Evolutionary conservation across 352 stramenopile species (phyloP), one percentile per base, ranked within the genome.

Genomic region (Globisporangium takayamanum): DNA sequence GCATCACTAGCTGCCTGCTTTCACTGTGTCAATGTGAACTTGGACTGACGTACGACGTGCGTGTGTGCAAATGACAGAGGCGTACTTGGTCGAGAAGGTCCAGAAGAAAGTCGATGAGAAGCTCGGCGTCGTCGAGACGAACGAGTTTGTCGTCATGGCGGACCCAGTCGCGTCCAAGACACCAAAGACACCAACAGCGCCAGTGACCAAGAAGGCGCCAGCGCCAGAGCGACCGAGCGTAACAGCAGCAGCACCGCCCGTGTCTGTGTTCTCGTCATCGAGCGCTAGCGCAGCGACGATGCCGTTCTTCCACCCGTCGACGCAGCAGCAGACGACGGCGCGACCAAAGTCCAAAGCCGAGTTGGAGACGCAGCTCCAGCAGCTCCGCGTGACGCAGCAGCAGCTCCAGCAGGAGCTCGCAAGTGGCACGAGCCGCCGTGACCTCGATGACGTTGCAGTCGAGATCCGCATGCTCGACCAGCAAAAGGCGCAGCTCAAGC

Each of bases 31-130:
- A 14, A 45, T 4, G 1, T 39, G 33, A 2, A 12, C 33, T 14
- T 12, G 33, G 33, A 39, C 33, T 39, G 33, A 46, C 18, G 41
- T n/a, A n/a, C 18, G 28, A 20, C 39, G 16, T 45, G 41, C 8
- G 4, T 15, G 33, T 37, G 11, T n/a, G 26, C 47, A 14, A 20
- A 6, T 51, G 20, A 46, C 25, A 74, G 76, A 87, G 59, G 67
- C 57, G 26, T 83, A 79, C 57, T 22, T 83, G 44, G 68, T 87
- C 39, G 68, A 84, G 12, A 82, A 83, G 44, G 52, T 84, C 10
- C 68, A 72, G 53, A 71, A 80, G 56, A 81, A 84, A 33, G 72
- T 74, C 45, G 76, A 84, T 22, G 68, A 80, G 45, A 87, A 82
- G 49, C 50, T 80, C 20, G 74, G 74, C 42, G 55, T 75, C 5